Conservation (phyloP, 106 monocot genomes). For the Allium cepa region DNA sequence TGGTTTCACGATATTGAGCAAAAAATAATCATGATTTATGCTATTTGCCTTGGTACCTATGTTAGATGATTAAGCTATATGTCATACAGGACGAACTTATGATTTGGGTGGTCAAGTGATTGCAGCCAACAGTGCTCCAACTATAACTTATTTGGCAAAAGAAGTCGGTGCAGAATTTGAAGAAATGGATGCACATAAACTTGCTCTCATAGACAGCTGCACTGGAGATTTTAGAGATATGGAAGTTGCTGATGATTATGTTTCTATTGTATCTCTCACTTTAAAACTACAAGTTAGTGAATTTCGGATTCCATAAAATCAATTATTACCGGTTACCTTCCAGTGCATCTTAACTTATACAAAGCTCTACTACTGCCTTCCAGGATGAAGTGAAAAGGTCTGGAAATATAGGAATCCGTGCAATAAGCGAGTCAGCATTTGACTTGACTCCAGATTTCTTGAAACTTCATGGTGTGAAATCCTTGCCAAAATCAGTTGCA, state of each 20-base stretch:
- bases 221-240: slow-evolving; percentile 35
- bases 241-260: slow-evolving; percentile 47
- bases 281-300: slow-evolving; percentile 39
- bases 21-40: too few relatives aligned
- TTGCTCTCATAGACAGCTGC: slow-evolving; percentile 34
- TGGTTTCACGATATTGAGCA: too few relatives aligned
- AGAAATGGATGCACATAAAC: slow-evolving; percentile 42
- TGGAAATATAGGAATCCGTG: slow-evolving; percentile 32
- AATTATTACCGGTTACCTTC: not conserved
- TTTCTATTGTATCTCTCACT: slow-evolving; percentile 31
- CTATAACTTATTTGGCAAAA: slow-evolving; percentile 38
- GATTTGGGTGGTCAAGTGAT: slow-evolving; percentile 58
- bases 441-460: slow-evolving; percentile 36
- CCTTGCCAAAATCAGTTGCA: slow-evolving; percentile 44
- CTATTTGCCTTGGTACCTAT: not conserved
- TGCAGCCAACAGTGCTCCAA: slow-evolving; percentile 48
- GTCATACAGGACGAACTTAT: slow-evolving; percentile 26
- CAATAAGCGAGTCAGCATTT: slow-evolving; percentile 27
- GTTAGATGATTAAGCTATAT: not conserved
- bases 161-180: slow-evolving; percentile 38
- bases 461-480: slow-evolving; percentile 18
- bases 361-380: not conserved
- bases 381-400: slow-evolving; percentile 41
- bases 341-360: not conserved
- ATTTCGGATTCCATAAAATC: not conserved